Conservation (phyloP, 257 asterid genomes). For the Pogostemon cablin region DNA sequence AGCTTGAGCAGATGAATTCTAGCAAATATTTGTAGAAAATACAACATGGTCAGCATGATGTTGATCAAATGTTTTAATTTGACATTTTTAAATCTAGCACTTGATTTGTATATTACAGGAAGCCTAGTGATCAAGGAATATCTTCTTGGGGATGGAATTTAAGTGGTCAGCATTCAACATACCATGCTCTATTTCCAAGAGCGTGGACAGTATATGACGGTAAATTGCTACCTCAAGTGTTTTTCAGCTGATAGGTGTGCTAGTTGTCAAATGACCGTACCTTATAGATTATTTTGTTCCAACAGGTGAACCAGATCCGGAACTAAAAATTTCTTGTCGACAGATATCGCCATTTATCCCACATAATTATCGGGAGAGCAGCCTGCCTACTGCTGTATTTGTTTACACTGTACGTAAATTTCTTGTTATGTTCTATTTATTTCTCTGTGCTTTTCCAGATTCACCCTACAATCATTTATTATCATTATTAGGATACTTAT, state of each 20-base stretch:
- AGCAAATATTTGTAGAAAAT: background rate
- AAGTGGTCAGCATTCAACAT: conserved; percentile 95
- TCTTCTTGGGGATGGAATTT: conserved; percentile 99
- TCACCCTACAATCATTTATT: background rate
- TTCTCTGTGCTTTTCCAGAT: conserved; percentile 1
- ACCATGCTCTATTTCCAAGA: conserved; percentile 97
- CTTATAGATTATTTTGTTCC: conserved; percentile 25
- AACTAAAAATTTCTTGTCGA: conserved; percentile 88
- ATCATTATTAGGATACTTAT: background rate
- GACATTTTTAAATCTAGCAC: background rate
- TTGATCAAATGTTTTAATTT: background rate
- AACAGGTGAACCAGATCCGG: conserved; percentile 99
- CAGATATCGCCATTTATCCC: conserved; percentile 99
- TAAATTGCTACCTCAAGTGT: conserved; percentile 32
- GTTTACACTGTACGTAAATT: conserved; percentile 82
- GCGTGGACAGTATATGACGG: conserved; percentile 99
- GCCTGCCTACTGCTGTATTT: conserved; percentile 95
- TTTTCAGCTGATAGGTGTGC: conserved; percentile 26
- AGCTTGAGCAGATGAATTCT: background rate
- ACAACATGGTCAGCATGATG: background rate
- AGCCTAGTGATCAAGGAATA: conserved; percentile 82
- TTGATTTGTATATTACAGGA: conserved; percentile 50
- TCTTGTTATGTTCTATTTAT: conserved; percentile 20
- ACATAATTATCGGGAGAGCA: conserved; percentile 95
- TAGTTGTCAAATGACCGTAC: conserved; percentile 16